Evolutionary conservation across 1,284 basidiomycete genomes (phyloP), one percentile per base, ranked within the genome.

Genomic region (Phlebopus sp.): DNA sequence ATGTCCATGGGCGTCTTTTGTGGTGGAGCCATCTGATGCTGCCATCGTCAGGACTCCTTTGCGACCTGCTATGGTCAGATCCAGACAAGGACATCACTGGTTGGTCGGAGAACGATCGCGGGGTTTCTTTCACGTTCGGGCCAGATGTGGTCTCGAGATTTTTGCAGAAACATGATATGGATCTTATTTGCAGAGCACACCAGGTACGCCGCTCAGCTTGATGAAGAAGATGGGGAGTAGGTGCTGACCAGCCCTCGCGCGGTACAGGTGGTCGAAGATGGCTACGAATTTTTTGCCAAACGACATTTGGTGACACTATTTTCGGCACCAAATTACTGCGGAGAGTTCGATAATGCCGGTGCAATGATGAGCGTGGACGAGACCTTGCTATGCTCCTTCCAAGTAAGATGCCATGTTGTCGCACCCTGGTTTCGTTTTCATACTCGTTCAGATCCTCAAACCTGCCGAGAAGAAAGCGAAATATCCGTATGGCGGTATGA

Each of bases 321-420:
- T 76, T 96, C 92, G 14, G 96, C 96, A 49, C 97, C 96, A 51
- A 98, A 97, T 78, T 97, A 97, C 67, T 97, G 92, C 66, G 93
- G 92, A 62, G 92, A 97, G 75, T 99, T 99, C 64, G 97, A 99
- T 73, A 99, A 99, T 67, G 95, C 95, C 14, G 96, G 96, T 35
- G 96, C 96, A 23, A 98, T 99, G 96, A 99, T 99, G 97, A 95
- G 91, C 64, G 97, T 99, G 45, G 96, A 98, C 67, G 96, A 99
- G 74, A 97, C 95, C 7, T 70, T 99, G 57, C 72, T 99, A 55
- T 99, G 96, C 73, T 97, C 95, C 13, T 99, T 99, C 91, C 94
- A 97, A 74, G 92, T 94, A 56, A 54, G 82, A 68, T 2, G n/a
- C 56, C 57, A 59, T 51, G 54, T 67, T 38, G 32, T 46, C 41